Base-by-base conservation (phyloP, 2,329 filamentous ascomycete genomes). In the Chaetomiaceae sp. region DNA sequence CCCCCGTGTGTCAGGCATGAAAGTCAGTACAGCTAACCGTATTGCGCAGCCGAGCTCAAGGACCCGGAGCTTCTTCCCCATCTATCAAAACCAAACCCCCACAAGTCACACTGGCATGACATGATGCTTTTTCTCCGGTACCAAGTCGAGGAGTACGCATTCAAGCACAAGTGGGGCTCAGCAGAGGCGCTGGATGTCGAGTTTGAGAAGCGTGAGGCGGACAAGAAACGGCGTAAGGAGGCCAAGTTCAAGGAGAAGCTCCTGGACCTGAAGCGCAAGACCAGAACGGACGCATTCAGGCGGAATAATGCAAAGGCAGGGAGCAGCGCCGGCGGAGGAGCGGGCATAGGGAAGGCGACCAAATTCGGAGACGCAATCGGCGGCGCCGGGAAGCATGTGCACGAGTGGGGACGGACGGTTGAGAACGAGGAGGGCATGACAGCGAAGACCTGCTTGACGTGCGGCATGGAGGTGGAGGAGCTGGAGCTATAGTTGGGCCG, bases 81-180 rank as follows among this genome's bases (percentile, higher is more conserved):
- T 66, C 77, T 99, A 8, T 86, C 87, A 48, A 85, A 85, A 30
- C 92, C 93, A 1, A 99, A 99, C 62, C 93, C 93, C 0, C 93
- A 96, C 70, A 96, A 96, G 67, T 83, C 87, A 0, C 90, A 91
- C 52, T 99, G 90, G 89, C 90, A 96, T 68, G 89, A 95, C 73
- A 99, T 99, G 93, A 96, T 96, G 85, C 79, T 99, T 2, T 99
- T 93, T 66, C 75, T 99, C 19, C 86, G 93, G 1, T 95, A 83
- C 54, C 93, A 99, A 65, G 88, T 99, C 2, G 93, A 99, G 65
- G 89, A 90, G 50, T 96, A 96, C 65, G 93, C 92, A 0, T 85
- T 97, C 61, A 82, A 78, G 1, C 83, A 82, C 58, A 96, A 96
- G 71, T 99, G 93, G 93, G 93, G 93, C 0, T 89, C 86, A 0